Conservation (phyloP, 2,329 filamentous ascomycete species). For the Cercospora sojina region DNA sequence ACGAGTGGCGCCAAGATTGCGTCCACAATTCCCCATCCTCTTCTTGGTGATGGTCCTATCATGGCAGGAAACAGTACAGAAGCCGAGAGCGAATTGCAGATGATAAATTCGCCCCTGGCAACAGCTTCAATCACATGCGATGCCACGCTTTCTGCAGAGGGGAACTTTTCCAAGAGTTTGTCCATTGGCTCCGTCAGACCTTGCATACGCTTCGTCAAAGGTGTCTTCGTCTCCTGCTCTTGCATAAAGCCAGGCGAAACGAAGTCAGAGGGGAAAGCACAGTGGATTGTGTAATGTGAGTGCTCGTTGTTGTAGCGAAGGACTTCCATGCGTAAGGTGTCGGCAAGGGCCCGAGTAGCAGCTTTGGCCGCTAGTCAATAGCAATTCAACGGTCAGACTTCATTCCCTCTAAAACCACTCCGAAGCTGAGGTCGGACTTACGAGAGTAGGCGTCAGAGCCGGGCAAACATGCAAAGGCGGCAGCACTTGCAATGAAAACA, state of each 20-base stretch:
- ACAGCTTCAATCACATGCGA: neutral
- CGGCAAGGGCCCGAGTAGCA: neutral
- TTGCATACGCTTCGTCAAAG: neutral
- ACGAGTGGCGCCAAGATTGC: neutral
- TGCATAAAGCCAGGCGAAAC: slow-evolving; percentile 3
- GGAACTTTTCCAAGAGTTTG: neutral
- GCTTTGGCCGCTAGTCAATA: neutral
- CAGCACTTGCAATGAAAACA: slow-evolving; percentile 1
- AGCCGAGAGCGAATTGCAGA: neutral
- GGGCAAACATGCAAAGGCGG: neutral
- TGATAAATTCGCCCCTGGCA: neutral
- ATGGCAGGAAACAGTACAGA: neutral
- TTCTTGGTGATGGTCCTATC: neutral
- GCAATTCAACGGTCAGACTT: neutral
- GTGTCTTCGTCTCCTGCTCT: slow-evolving; percentile 1
- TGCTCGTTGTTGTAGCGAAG: neutral
- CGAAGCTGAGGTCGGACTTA: neutral
- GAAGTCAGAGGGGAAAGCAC: neutral
- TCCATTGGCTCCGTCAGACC: neutral
- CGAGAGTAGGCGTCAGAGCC: neutral
- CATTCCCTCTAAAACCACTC: too few species aligned
- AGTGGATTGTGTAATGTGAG: neutral
- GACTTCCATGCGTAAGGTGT: slow-evolving; percentile 1
- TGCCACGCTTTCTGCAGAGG: neutral
- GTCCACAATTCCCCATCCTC: neutral